Base-by-base conservation (phyloP, 2,329 filamentous ascomycete species). In the Furcasterigmium sp. region DNA sequence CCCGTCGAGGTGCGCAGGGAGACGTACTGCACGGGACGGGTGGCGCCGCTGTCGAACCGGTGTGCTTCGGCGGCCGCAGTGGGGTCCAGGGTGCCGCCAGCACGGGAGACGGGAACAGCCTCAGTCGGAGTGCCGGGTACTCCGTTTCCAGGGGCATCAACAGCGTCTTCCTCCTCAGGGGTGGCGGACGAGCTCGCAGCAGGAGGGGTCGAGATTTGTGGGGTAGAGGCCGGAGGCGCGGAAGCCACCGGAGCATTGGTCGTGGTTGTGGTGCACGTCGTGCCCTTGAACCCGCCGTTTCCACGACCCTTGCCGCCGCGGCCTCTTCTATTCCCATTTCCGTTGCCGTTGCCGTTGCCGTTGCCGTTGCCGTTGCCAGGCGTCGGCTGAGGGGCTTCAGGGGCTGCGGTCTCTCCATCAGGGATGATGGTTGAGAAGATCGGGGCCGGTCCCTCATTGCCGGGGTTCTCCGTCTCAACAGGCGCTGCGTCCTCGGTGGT, bases 21-120 rank as follows among this genome's bases (percentile, higher is more conserved):
- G 30, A 71, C 66, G 29, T 60, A 62, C 29, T 61, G 62, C 43
- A 76, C 69, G 7, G 66, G 64, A 3, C 72, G 66, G 2, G 62
- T 70, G 3, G 73, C 74, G 2, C 65, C 70, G 38, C 56, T 54
- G 51, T 78, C 74, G 26, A 68, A 67, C 20, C 61, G 45, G 32
- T 78, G 67, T 9, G 74, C 61, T 50, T 75, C 67, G 1, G 72
- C 73, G 1, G 67, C 74, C 0, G 73, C 71, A 2, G 68, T 65
- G 1, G 73, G 73, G 44, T 73, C 59, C 30, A 79, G 61, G 1
- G 56, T 61, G n/a, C 67, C 69, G 8, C 75, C 74, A 15, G 69
- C 72, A 17, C 74, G 62, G 5, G 73, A 74, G 8, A 78, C 73
- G 2, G 74, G 64, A 2, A 75, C 64, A 1, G 65, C 53, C 1